Evolutionary conservation across 441 rosid species (phyloP).

Genomic region (Adansonia grandidieri): DNA sequence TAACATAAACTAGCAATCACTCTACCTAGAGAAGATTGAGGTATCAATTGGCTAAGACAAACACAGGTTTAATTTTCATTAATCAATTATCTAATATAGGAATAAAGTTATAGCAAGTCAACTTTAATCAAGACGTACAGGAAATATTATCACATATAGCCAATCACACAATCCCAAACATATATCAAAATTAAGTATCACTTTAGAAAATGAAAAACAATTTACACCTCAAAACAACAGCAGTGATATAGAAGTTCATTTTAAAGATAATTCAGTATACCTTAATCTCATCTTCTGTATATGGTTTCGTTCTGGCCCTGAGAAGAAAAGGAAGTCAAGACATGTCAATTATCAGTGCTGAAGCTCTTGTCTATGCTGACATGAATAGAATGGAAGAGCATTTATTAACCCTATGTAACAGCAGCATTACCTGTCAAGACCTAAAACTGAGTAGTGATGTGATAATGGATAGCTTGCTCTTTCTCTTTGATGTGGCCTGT

Average conservation of each 20-base stretch:
- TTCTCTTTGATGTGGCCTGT: constrained; percentile 62
- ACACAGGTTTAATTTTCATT: background rate
- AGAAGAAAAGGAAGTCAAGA: background rate
- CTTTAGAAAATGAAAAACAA: constrained; percentile 10
- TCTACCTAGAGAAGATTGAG: background rate
- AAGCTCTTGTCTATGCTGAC: constrained; percentile 1
- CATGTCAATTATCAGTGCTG: background rate
- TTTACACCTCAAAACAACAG: background rate
- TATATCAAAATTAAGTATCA: background rate
- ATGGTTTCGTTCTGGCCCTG: constrained; percentile 76
- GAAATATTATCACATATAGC: background rate
- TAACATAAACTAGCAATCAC: background rate
- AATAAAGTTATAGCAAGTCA: constrained; percentile 3
- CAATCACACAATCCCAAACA: background rate
- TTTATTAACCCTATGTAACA: constrained; percentile 3
- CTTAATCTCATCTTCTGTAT: constrained; percentile 94
- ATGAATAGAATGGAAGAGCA: background rate
- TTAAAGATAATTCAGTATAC: constrained; percentile 38
- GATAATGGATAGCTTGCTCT: constrained; percentile 66
- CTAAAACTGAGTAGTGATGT: constrained; percentile 87
- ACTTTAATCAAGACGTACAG: background rate
- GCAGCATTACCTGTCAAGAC: constrained; percentile 78
- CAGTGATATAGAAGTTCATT: background rate
- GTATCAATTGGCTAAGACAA: constrained; percentile 7
- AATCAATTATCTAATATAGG: background rate